phyloP scores from a whole-genome alignment of 371 early-diverging fungal genomes.

The Basidiobolus meristosporus region DNA sequence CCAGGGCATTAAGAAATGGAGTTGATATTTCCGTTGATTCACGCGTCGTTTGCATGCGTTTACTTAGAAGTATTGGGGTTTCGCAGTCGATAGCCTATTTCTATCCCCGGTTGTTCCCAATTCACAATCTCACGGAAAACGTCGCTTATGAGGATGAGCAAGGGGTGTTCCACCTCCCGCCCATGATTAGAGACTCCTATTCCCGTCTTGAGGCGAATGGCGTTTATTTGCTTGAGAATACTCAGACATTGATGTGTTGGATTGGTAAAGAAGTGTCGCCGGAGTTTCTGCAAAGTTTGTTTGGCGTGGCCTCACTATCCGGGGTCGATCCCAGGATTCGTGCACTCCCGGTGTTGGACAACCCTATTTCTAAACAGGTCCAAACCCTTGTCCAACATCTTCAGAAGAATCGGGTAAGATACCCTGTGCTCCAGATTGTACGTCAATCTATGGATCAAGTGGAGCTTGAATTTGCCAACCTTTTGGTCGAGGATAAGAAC shows the following conservation, averaged over 20 bases:
- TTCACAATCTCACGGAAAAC: slow-evolving; percentile 38
- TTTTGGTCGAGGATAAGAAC: slow-evolving; percentile 64
- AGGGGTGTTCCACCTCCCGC: slow-evolving; percentile 32
- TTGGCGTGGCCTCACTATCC: slow-evolving; percentile 58
- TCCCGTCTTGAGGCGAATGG: slow-evolving; percentile 41
- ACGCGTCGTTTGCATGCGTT: slow-evolving; percentile 58
- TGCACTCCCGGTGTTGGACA: slow-evolving; percentile 37
- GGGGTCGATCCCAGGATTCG: slow-evolving; percentile 49
- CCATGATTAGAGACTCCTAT: slow-evolving; percentile 51
- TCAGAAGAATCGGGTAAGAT: slow-evolving; percentile 23
- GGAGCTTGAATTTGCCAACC: slow-evolving; percentile 38
- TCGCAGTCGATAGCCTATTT: slow-evolving; percentile 44
- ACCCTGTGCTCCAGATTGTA: slow-evolving; percentile 22
- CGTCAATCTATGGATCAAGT: slow-evolving; percentile 35
- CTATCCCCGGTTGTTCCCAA: slow-evolving; percentile 65
- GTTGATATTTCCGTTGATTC: slow-evolving; percentile 38
- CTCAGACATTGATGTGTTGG: slow-evolving; percentile 63
- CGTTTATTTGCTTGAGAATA: slow-evolving; percentile 40
- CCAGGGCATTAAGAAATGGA: slow-evolving; percentile 48
- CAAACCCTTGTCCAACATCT: slow-evolving; percentile 35
- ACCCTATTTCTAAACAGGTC: slow-evolving; percentile 23
- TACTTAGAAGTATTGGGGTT: slow-evolving; percentile 51
- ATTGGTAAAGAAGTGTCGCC: slow-evolving; percentile 48
- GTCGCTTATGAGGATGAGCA: slow-evolving; percentile 12
- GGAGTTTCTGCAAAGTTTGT: slow-evolving; percentile 37